Evolutionary conservation across 345 rosid genomes (phyloP), one percentile per base, ranked within the genome.

Genomic region (Populus davidiana): DNA sequence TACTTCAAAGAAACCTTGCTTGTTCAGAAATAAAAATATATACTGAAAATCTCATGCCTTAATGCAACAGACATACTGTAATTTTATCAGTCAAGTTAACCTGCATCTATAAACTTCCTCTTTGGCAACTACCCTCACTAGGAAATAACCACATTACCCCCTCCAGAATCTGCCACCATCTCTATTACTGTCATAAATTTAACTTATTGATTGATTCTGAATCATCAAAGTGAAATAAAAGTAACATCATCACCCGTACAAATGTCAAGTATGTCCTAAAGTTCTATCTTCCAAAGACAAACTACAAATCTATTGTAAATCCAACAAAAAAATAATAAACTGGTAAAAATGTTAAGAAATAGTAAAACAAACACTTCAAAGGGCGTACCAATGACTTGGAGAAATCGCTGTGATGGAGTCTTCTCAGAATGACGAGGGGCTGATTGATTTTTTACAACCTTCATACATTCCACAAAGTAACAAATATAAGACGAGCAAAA

Each of bases 321-420:
- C 23, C 43, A 18, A 43, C 29, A 59, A 20, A 41, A 33, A 20
- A 25, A 3, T 8, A 20, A 52, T 8, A 36, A 52, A 36, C 29
- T 35, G 65, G 18, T 20, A 33, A 59, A 70, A 49, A 73, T 29
- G 64, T 59, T 59, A 18, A 29, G 8, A 67, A 1, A n/a, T 49
- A 43, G 21, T 4, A 29, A 13, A 50, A 72, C 69, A 21, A 8
- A 50, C 41, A 44, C n/a, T 33, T 3, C 7, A 43, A 61, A 38
- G 61, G 72, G 72, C 90, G 76, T 89, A 96, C 99, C 98, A 78
- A 90, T 89, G 85, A 96, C 92, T 85, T 90, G 96, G 69, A 96
- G 91, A 83, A 92, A 94, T 62, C 95, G 88, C 35, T 50, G 88
- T 59, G 94, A 89, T 41, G 96, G 86, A 80, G 76, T 79, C 85